A percentile compares a stretch with the other conserved stretches of the same genome.
Evolutionary conservation across 495 filamentous ascomycete genomes (phyloP).

Genomic region (Podospora pseudopauciseta): DNA sequence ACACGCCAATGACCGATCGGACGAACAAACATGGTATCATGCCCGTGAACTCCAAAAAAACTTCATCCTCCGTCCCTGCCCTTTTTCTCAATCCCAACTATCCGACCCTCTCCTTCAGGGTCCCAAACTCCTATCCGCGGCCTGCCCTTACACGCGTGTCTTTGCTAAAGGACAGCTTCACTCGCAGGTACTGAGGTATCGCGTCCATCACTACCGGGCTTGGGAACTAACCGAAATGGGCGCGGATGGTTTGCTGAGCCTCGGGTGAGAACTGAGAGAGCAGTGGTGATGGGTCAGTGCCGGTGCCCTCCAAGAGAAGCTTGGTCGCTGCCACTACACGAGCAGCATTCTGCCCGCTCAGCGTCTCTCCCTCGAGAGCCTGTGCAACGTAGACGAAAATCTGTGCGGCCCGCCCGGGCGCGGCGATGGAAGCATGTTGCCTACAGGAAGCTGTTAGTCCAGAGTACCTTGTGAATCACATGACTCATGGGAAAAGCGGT

Average conservation of each 20-base stretch:
- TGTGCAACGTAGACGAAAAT: constrained; percentile 79
- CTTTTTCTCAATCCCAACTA: background rate
- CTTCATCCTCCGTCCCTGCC: background rate
- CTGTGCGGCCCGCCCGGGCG: constrained; percentile 67
- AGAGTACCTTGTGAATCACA: background rate
- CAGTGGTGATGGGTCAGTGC: constrained; percentile 65
- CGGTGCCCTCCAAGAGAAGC: constrained; percentile 63
- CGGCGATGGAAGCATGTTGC: constrained; percentile 78
- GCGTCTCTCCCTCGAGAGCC: constrained; percentile 84
- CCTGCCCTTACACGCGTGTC: background rate
- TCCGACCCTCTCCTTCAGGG: background rate
- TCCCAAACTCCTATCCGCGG: background rate
- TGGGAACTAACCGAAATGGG: constrained; percentile 58
- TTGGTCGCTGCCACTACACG: constrained; percentile 73
- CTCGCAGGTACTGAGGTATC: background rate
- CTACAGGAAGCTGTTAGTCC: constrained; percentile 42
- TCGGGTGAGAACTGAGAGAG: constrained; percentile 67
- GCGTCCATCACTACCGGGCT: background rate
- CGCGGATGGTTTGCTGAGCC: constrained; percentile 69
- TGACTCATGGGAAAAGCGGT: background rate
- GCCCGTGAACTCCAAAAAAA: background rate
- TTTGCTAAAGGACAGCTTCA: background rate
- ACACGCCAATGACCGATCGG: background rate
- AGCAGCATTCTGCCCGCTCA: constrained; percentile 74
- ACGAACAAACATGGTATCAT: constrained; percentile 5